Percentiles rank a stretch among this genome's conserved stretches.
phyloP scores from a whole-genome alignment of 495 filamentous ascomycete species.

The Neurospora terricola region DNA sequence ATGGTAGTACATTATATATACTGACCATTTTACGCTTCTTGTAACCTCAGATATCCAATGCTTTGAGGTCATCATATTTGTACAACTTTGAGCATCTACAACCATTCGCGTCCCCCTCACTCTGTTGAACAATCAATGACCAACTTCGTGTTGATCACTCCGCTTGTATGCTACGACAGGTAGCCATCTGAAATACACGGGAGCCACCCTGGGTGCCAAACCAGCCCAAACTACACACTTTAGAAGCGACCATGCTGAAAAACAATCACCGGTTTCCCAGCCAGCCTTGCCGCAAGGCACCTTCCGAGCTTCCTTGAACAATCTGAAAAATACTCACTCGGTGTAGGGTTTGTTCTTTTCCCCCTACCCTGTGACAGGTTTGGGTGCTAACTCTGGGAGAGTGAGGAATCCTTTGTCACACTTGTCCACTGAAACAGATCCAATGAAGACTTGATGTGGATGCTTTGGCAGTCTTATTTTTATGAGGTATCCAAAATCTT shows the following conservation, averaged over 20 bases:
- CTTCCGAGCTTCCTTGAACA: background rate
- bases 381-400: too few relatives aligned
- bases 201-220: too few relatives aligned
- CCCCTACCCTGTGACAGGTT: too few relatives aligned
- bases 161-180: background rate
- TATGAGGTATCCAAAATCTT: background rate
- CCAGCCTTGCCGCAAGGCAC: background rate
- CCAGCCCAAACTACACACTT: too few relatives aligned
- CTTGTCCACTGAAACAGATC: background rate
- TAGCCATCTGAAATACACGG: too few relatives aligned
- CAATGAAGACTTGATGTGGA: background rate
- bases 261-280: background rate
- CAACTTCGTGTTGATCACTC: background rate
- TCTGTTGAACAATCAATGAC: background rate
- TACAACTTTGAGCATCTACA: background rate
- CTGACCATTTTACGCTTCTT: background rate
- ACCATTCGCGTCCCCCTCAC: background rate
- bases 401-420: background rate
- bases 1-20: background rate
- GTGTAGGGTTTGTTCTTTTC: too few relatives aligned
- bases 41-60: background rate
- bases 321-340: too few relatives aligned
- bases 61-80: too few relatives aligned
- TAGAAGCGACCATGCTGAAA: background rate
- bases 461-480: background rate